These are phyloP conservation scores for Penicillium corylophilum DNA, from an alignment of 2,329 filamentous ascomycete genomes.

Conservation along the genomic window DNA sequence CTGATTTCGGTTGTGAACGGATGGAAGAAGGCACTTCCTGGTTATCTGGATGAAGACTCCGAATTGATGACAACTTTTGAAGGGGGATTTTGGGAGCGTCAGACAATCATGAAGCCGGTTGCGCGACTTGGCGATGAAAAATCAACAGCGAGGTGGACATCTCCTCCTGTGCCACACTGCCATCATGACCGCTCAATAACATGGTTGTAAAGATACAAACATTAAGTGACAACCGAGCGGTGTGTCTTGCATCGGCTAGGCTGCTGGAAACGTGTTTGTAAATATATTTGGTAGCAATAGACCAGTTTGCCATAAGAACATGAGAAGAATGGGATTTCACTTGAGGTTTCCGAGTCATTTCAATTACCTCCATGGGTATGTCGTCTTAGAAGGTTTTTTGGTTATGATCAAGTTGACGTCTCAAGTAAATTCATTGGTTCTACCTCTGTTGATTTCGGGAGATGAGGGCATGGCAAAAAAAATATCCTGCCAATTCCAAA, in stretches of 20 bases:
- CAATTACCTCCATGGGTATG: not conserved
- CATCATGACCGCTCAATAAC: not conserved
- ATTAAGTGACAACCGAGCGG: not conserved
- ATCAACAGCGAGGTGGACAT: not conserved
- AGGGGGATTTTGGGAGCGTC: not conserved
- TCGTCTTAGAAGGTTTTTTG: not conserved
- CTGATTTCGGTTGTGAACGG: not conserved
- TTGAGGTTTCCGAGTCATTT: not conserved
- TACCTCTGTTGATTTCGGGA: not conserved
- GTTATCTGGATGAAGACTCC: not conserved
- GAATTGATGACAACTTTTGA: not conserved
- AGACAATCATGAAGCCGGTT: not conserved
- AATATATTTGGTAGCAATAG: not conserved
- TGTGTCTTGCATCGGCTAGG: not conserved
- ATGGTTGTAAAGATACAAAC: not conserved
- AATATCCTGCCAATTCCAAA: not conserved
- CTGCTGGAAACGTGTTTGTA: not conserved
- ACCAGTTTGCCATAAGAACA: no score
- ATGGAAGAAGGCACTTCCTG: not conserved
- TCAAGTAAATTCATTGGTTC: not conserved
- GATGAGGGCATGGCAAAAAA: not conserved
- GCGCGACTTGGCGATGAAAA: not conserved
- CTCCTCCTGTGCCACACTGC: not conserved
- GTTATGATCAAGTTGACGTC: not conserved
- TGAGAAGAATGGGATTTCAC: no score